Conservation (phyloP, 2,329 filamentous ascomycete genomes). For the Fusarium humuli region DNA sequence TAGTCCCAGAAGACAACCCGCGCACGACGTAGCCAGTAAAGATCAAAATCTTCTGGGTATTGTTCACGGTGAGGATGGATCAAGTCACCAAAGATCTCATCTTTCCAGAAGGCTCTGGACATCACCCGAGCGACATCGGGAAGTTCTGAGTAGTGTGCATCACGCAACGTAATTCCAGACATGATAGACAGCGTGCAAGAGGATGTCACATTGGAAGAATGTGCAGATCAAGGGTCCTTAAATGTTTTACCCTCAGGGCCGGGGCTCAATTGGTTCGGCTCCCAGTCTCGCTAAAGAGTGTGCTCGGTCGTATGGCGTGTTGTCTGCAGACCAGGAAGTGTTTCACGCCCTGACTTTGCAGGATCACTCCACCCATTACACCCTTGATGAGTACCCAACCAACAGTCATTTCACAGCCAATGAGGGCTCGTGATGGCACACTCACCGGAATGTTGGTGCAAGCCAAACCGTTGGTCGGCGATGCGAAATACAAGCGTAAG, state of each 20-base stretch:
- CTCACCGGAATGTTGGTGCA: neutral
- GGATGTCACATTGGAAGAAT: neutral
- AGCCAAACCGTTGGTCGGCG: neutral
- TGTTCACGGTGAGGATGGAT: constrained; percentile 51
- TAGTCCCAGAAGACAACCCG: constrained; percentile 48
- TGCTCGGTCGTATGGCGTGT: neutral
- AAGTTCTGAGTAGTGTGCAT: constrained; percentile 43
- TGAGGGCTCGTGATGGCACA: too few species aligned
- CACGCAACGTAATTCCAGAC: constrained; percentile 27
- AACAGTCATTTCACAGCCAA: neutral
- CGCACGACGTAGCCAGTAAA: constrained; percentile 47
- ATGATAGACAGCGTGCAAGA: neutral
- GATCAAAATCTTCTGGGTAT: constrained; percentile 48
- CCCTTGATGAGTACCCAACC: neutral
- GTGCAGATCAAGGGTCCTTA: neutral
- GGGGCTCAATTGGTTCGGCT: neutral
- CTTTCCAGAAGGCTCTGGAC: constrained; percentile 51
- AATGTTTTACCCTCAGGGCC: fast-evolving
- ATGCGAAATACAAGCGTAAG: neutral
- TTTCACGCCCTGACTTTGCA: neutral
- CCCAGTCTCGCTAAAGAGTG: neutral
- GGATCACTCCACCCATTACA: neutral
- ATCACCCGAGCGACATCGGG: constrained; percentile 47
- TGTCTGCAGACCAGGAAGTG: neutral
- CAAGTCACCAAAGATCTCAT: constrained; percentile 50